Percentiles rank a stretch among this genome's conserved stretches.
Evolutionary conservation across 2,329 filamentous ascomycete species (phyloP).

Genomic region (Botrytis byssoidea): DNA sequence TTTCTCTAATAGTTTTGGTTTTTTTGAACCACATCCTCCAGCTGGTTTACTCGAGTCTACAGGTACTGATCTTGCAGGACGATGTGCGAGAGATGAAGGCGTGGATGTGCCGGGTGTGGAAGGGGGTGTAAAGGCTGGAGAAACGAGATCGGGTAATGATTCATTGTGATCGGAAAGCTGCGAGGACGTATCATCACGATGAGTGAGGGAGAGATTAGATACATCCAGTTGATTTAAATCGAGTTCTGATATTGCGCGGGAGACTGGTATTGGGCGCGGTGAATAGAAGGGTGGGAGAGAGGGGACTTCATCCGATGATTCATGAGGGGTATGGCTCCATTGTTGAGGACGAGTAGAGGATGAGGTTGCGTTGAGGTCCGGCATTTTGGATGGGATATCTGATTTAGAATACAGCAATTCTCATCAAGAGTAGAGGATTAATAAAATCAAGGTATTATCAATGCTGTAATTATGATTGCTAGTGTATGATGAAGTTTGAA

Average conservation of each 20-base stretch:
- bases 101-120: constrained; percentile 60
- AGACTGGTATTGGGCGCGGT: constrained; percentile 39
- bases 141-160: constrained; percentile 59
- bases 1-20: constrained; percentile 69
- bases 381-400: constrained; percentile 21
- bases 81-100: constrained; percentile 43
- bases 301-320: constrained; percentile 31
- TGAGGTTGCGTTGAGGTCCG: constrained; percentile 23
- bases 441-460: neutral
- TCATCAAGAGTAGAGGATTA: neutral
- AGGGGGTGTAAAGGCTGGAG: constrained; percentile 79
- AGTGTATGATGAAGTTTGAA: neutral
- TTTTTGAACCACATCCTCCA: constrained; percentile 61
- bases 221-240: constrained; percentile 33
- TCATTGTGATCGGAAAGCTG: constrained; percentile 17
- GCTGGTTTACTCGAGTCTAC: constrained; percentile 56
- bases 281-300: constrained; percentile 40
- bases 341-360: constrained; percentile 15
- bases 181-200: constrained; percentile 18
- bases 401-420: neutral
- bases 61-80: constrained; percentile 42
- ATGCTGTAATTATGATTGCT: neutral
- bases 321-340: constrained; percentile 25
- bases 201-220: constrained; percentile 22
- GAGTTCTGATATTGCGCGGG: constrained; percentile 38